Base-by-base conservation (phyloP, 2,329 filamentous ascomycete genomes). In the Tricladium varicosporioides region DNA sequence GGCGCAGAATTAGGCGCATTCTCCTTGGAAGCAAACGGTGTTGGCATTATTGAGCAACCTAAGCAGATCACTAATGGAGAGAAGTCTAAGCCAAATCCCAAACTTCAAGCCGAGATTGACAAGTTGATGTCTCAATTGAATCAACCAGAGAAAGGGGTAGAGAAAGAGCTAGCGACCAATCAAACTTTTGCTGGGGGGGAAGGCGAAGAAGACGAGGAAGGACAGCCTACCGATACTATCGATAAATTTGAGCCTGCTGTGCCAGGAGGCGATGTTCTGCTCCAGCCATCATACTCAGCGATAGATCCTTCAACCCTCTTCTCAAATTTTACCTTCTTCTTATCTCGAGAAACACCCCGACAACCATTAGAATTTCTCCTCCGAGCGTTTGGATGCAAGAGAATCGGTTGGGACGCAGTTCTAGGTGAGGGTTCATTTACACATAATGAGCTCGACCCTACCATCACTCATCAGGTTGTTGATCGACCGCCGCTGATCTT, bases 391-490 rank as follows among this genome's bases (percentile, higher is more conserved):
- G 94, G 94, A 62, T 97, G 93, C 79, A 96, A 93, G 78, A 85
- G 93, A 46, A 88, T 99, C 65, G 94, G 92, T 44, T 99, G 94
- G 94, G 93, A 97, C 70, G 81, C 85, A 32, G 88, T 96, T 18
- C 82, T 96, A 16, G 94, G 94, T 52, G 92, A 92, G 60, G 94
- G 94, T 48, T 89, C 94, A 49, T 99, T 91, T 76, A 97, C 92
- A 32, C 88, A 89, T 51, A 84, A 96, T 70, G 93, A 97, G 76
- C 80, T 84, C 14, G 92, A 99, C 70, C 84, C 91, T 5, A 80
- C 86, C 54, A 97, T 99, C 65, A 99, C 94, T 27, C 94, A 99
- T 74, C 94, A 99, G 73, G 87, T 99, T 64, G 90, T 99, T 55
- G 94, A 99, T 72, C 84, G 94, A 57, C 94, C 94, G 13, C 81